Evolutionary conservation across 2,329 filamentous ascomycete species (phyloP).

Genomic region (Colletotrichum sp.): DNA sequence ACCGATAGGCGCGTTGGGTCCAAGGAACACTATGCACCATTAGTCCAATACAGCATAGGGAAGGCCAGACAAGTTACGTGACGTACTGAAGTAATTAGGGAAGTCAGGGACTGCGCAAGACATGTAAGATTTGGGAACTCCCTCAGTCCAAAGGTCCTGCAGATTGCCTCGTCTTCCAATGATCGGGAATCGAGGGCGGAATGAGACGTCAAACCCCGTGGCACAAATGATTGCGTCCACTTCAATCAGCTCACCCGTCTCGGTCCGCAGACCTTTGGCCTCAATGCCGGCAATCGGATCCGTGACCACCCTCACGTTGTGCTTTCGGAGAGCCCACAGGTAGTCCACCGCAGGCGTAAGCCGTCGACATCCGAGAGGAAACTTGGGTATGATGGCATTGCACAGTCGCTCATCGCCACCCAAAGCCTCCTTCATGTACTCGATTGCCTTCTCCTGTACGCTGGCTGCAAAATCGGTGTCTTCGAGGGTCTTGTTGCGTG

Average conservation of each 20-base stretch:
- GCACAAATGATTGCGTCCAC: conserved; percentile 21
- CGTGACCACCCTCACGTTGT: conserved; percentile 32
- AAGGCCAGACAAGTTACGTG: rapidly evolving
- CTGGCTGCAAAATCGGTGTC: not conserved
- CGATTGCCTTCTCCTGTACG: not conserved
- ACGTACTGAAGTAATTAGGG: conserved; percentile 30
- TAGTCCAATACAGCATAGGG: rapidly evolving
- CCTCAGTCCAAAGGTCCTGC: conserved; percentile 26
- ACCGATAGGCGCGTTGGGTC: conserved; percentile 24
- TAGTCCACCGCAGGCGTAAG: conserved; percentile 24
- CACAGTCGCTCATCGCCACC: conserved; percentile 22
- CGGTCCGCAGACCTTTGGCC: conserved; percentile 5
- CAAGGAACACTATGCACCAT: conserved; percentile 16
- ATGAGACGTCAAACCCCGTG: conserved; percentile 29
- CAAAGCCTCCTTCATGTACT: conserved; percentile 26
- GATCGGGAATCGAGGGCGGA: conserved; percentile 28
- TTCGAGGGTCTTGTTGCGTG: not conserved
- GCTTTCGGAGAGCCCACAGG: conserved; percentile 14
- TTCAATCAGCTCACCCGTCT: conserved; percentile 3
- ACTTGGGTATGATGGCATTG: conserved; percentile 26
- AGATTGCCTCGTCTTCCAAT: conserved; percentile 22
- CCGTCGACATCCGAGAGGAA: conserved; percentile 20
- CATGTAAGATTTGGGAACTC: conserved; percentile 29
- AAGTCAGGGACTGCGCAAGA: conserved; percentile 28
- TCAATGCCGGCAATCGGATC: conserved; percentile 14